Evolutionary conservation across 2,329 filamentous ascomycete species (phyloP).

Genomic region (Ophiostoma ips): DNA sequence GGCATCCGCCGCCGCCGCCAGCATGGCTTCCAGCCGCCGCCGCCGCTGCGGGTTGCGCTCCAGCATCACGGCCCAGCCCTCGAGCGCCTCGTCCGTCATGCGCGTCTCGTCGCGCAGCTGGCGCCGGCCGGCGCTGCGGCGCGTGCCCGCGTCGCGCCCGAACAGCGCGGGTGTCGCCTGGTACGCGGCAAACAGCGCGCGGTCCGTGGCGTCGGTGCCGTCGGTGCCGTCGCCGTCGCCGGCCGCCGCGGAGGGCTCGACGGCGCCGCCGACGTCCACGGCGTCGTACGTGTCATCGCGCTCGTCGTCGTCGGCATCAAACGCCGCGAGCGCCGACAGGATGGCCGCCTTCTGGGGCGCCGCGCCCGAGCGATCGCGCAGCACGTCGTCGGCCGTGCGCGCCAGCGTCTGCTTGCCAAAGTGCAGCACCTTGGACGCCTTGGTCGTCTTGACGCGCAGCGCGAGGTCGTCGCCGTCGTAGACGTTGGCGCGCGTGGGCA

Average conservation of each 20-base stretch:
- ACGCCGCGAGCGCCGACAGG: slow-evolving; percentile 71
- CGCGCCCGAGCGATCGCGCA: slow-evolving; percentile 44
- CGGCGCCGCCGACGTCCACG: slow-evolving; percentile 78
- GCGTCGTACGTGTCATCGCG: slow-evolving; percentile 93
- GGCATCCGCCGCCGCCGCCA: slow-evolving; percentile 19
- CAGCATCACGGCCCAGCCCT: slow-evolving; percentile 89
- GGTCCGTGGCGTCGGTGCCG: slow-evolving; percentile 30
- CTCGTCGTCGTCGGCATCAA: slow-evolving; percentile 92
- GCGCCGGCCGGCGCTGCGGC: slow-evolving; percentile 47
- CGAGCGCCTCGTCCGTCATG: slow-evolving; percentile 87
- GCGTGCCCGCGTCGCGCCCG: slow-evolving; percentile 53
- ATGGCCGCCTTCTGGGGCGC: slow-evolving; percentile 74
- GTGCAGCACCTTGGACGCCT: slow-evolving; percentile 56
- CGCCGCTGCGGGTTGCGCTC: slow-evolving; percentile 54
- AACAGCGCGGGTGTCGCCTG: slow-evolving; percentile 48
- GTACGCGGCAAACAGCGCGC: slow-evolving; percentile 56
- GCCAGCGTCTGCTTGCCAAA: slow-evolving; percentile 57
- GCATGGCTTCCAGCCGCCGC: slow-evolving; percentile 53
- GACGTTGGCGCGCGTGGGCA: slow-evolving; percentile 47
- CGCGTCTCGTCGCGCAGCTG: slow-evolving; percentile 61
- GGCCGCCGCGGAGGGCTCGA: slow-evolving; percentile 52
- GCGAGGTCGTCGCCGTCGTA: slow-evolving; percentile 75
- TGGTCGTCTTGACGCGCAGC: slow-evolving; percentile 35
- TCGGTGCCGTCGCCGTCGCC: slow-evolving; percentile 42
- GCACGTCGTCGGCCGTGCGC: slow-evolving; percentile 56